These are phyloP conservation scores for Rhodotorula graminis DNA, from an alignment of 768 basidiomycete species.

Conservation along the genomic window DNA sequence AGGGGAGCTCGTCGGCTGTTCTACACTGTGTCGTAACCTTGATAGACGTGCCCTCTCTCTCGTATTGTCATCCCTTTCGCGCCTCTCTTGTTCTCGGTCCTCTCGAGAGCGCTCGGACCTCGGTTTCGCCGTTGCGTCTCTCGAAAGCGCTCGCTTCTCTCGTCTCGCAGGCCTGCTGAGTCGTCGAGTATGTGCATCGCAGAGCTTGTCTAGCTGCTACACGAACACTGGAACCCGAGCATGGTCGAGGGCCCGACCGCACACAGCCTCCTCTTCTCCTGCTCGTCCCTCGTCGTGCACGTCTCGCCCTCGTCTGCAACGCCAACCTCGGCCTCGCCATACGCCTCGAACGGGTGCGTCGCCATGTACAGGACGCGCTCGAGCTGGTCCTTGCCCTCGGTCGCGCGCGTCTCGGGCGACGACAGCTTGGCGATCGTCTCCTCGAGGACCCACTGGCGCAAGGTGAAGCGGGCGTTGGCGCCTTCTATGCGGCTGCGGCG, in stretches of 20 bases:
- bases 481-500: conserved; percentile 55
- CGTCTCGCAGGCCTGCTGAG: not conserved
- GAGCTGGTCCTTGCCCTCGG: conserved; percentile 55
- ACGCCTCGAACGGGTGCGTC: conserved; percentile 72
- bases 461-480: conserved; percentile 83
- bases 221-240: conserved; percentile 43
- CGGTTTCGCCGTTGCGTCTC: not conserved
- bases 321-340: conserved; percentile 64
- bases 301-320: not conserved
- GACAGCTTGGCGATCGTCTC: conserved; percentile 79
- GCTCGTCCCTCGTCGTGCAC: conserved; percentile 25
- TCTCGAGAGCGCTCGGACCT: not conserved
- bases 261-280: conserved; percentile 38
- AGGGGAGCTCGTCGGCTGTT: no score
- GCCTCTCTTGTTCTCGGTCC: no score
- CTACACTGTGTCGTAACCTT: no score
- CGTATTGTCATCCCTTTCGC: no score
- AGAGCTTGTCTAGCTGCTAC: conserved; percentile 8
- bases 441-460: conserved; percentile 93
- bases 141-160: not conserved
- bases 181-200: no score
- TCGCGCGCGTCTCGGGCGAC: conserved; percentile 3
- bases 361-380: conserved; percentile 89
- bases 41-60: no score
- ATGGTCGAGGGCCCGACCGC: conserved; percentile 29